Evolutionary conservation across 352 stramenopile genomes (phyloP), one percentile per base, ranked within the genome.

Genomic region (Globisporangium irregulare): DNA sequence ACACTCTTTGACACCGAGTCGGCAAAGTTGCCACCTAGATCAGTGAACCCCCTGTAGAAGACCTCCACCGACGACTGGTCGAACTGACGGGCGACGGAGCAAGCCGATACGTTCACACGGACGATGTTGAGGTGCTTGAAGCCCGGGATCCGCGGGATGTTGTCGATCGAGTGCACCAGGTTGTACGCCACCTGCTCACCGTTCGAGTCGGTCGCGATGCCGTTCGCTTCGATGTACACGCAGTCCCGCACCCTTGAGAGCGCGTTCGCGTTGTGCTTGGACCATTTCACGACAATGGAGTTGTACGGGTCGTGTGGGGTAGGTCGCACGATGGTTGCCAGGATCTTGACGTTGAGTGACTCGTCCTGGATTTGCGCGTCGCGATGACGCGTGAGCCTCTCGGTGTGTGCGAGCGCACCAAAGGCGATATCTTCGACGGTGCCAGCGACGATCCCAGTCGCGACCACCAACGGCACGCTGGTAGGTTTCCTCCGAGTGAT

Each of bases 281-380:
- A 67, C 75, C 75, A 84, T 34, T 82, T 84, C 50, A 84, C 67
- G 24, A 73, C 75, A 0, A 82, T 62, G 36, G 78, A 84, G n/a
- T 73, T 70, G 67, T 75, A 84, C 64, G 77, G 77, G 27, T 82
- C 75, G 5, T 80, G 64, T 7, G 38, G 18, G 0, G 64, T 75
- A 34, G 77, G 77, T 24, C 46, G 46, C 27, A 77, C 66, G 18
- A 84, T 90, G 77, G 50, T 56, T 1, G 50, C 22, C n/a, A 56
- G 18, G 22, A 56, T 14, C 50, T 56, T 56, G n/a, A 56, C 10
- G 41, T 15, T 15, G 20, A n/a, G 4, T 4, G 20, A 48, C 14
- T 48, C n/a, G 14, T 48, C 41, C n/a, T 48, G 41, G 41, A 48
- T 7, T 4, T 48, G 41, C 8, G 41, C 15, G 15, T 48, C 41